These are phyloP conservation scores for Penicillium decumbens DNA, from an alignment of 2,329 filamentous ascomycete genomes.

Conservation along the genomic window DNA sequence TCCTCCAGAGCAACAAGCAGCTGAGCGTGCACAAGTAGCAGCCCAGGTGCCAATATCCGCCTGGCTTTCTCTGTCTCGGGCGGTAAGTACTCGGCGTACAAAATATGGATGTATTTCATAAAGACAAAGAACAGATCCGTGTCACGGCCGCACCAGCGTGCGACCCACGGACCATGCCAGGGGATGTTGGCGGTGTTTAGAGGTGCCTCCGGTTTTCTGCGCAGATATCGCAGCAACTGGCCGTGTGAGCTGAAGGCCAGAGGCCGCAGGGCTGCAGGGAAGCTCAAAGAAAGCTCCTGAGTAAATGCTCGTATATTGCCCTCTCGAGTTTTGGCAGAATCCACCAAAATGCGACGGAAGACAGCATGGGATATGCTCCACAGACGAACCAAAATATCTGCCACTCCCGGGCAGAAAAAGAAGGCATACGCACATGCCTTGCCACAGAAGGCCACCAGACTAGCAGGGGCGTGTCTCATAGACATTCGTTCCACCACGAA, in stretches of 20 bases:
- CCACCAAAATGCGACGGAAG: constrained; percentile 66
- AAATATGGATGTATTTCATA: constrained; percentile 77
- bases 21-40: constrained; percentile 77
- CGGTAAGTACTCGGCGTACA: constrained; percentile 69
- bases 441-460: constrained; percentile 77
- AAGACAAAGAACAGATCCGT: constrained; percentile 91
- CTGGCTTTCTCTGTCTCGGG: constrained; percentile 50
- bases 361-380: constrained; percentile 69
- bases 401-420: constrained; percentile 82
- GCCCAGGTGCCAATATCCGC: constrained; percentile 65
- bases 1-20: constrained; percentile 73
- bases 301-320: constrained; percentile 48
- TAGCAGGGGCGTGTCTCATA: constrained; percentile 64
- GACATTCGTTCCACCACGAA: constrained; percentile 89
- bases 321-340: constrained; percentile 60
- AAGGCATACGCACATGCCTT: constrained; percentile 91
- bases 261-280: constrained; percentile 61
- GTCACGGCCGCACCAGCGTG: constrained; percentile 79
- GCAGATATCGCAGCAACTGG: constrained; percentile 56
- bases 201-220: constrained; percentile 62
- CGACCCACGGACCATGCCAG: constrained; percentile 81
- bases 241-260: constrained; percentile 62
- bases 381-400: constrained; percentile 74
- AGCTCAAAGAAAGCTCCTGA: constrained; percentile 62
- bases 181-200: constrained; percentile 66